Base-by-base conservation (phyloP, 345 rosid genomes). In the Camelina neglecta region DNA sequence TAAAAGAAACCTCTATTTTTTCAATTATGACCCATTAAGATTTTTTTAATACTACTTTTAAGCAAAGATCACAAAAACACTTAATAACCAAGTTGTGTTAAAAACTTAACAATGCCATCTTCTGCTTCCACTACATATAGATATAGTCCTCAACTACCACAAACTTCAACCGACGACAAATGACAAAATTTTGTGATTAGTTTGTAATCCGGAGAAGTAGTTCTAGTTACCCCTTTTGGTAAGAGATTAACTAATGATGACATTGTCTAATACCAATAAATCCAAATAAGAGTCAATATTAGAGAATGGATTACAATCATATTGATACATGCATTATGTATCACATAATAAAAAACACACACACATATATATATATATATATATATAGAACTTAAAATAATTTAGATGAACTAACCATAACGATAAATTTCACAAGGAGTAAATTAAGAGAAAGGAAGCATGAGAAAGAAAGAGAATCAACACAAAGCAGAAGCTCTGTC, bases 401-500 rank as follows among this genome's bases (percentile, higher is more conserved):
- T 57, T n/a, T 24, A 36, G 73, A 65, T 65, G 51, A 49, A 57
- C 66, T 57, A 51, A 53, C 26, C 41, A 54, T 11, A 41, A 49
- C 13, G 72, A 66, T 21, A 47, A 74, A 1, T 11, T 35, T 66
- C 41, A 24, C 42, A 18, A 64, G 5, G 48, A 42, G 47, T 12
- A 23, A 38, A n/a, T 7, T 0, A 36, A 71, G 31, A 55, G 16
- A 54, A 15, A 24, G 4, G 29, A 55, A 66, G 71, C 31, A 39
- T 16, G 48, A 11, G 33, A 64, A 21, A 65, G 38, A 56, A 7
- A 49, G 7, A 50, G 35, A 69, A 49, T 89, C 82, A 89, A 84
- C 96, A 90, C 60, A 86, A 74, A 59, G 84, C 86, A 15, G 91
- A 88, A 49, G 53, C 78, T 82, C 96, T 87, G n/a, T 84, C 79